Conservation (phyloP, 345 rosid genomes). For the Barbarea vulgaris region DNA sequence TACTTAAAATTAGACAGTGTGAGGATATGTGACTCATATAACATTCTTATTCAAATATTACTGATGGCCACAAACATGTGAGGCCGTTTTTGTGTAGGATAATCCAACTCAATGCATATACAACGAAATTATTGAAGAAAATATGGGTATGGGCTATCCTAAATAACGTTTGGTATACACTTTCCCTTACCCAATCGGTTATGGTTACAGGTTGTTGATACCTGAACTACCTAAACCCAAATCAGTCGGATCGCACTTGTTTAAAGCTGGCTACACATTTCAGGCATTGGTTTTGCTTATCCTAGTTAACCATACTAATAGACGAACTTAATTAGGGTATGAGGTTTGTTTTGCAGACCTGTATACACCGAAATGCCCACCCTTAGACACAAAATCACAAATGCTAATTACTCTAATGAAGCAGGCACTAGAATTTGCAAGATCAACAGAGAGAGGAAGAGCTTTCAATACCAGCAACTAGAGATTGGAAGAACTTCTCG, state of each 20-base stretch:
- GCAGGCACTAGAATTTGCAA: not conserved
- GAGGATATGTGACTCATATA: not conserved
- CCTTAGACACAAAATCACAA: not conserved
- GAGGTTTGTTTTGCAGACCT: not conserved
- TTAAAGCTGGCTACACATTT: constrained; percentile 1
- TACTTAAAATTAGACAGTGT: not conserved
- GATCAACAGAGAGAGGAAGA: constrained; percentile 3
- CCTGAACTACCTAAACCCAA: not conserved
- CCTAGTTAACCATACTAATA: not conserved
- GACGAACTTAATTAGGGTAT: not conserved
- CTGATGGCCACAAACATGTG: not conserved
- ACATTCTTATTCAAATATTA: not conserved
- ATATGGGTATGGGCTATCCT: not conserved
- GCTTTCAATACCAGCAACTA: constrained; percentile 73
- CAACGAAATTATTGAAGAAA: not conserved
- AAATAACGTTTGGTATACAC: not conserved
- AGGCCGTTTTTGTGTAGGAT: not conserved
- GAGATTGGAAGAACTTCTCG: constrained; percentile 90
- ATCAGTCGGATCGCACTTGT: not conserved
- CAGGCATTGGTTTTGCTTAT: constrained; percentile 12
- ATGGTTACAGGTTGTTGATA: not conserved
- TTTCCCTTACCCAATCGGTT: not conserved
- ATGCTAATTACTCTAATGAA: not conserved
- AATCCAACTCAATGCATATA: not conserved
- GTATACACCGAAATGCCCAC: not conserved